phyloP scores from a whole-genome alignment of 208 protist genomes.

The Acanthamoeba sp. region DNA sequence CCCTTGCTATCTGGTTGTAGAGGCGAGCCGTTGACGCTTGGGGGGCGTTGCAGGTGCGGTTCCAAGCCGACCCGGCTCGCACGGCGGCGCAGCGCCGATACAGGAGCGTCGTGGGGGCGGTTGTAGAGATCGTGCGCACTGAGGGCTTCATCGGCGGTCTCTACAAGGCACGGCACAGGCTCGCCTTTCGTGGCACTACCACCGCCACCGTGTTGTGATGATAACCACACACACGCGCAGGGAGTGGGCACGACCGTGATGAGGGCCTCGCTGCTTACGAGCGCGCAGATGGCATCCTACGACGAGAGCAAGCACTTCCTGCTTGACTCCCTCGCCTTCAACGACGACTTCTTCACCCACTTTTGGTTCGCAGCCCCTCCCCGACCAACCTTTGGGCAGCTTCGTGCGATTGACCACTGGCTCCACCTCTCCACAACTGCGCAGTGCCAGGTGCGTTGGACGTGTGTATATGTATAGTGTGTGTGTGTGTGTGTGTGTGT shows the following conservation, averaged over 20 bases:
- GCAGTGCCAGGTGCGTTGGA: neutral
- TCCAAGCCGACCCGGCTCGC: neutral
- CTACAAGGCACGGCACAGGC: constrained; percentile 9
- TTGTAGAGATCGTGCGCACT: neutral
- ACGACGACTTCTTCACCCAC: constrained; percentile 23
- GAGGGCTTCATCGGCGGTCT: neutral
- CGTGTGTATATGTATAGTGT: neutral
- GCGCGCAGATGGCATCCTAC: constrained; percentile 30
- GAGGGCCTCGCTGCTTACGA: neutral
- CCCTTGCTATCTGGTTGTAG: no score
- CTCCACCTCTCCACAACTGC: neutral
- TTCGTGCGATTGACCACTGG: no score
- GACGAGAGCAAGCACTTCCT: constrained; percentile 39
- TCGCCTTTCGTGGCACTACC: no score
- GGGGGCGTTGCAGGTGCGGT: constrained; percentile 5
- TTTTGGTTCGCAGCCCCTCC: neutral
- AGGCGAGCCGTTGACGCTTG: no score
- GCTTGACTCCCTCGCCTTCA: neutral
- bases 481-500: neutral
- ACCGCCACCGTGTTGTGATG: no score
- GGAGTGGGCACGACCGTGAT: neutral
- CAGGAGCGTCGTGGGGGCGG: neutral
- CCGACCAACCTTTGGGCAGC: no score
- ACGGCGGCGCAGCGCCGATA: neutral
- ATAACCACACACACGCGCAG: neutral